phyloP scores from a whole-genome alignment of 805 yeast species.

The Kodamaea hsintzibuensis region DNA sequence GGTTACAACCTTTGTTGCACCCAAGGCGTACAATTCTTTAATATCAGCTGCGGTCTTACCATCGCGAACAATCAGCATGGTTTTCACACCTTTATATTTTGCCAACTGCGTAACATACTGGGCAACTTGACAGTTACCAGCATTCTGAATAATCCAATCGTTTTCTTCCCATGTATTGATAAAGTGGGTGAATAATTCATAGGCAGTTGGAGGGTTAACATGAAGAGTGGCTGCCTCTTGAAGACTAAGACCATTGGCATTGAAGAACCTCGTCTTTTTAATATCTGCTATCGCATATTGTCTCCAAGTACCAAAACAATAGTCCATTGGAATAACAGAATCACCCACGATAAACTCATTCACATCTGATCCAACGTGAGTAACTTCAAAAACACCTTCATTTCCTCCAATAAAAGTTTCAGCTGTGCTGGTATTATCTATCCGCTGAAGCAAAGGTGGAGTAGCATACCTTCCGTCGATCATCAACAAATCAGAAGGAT shows the following conservation, averaged over 20 bases:
- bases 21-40: slow-evolving; percentile 23
- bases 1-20: slow-evolving; percentile 22
- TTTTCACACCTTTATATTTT: slow-evolving; percentile 21
- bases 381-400: slow-evolving; percentile 21
- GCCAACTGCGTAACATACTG: slow-evolving; percentile 32
- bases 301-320: slow-evolving; percentile 25
- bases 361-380: slow-evolving; percentile 15
- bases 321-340: slow-evolving; percentile 18
- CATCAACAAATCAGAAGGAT: slow-evolving; percentile 87
- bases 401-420: slow-evolving; percentile 59
- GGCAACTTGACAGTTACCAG: slow-evolving; percentile 35
- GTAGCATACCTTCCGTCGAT: slow-evolving; percentile 81
- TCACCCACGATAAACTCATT: slow-evolving; percentile 18
- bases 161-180: slow-evolving; percentile 38
- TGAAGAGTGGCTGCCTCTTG: slow-evolving; percentile 28
- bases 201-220: slow-evolving; percentile 24
- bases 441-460: slow-evolving; percentile 42
- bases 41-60: slow-evolving; percentile 27
- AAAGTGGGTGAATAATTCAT: slow-evolving; percentile 18
- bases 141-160: slow-evolving; percentile 36
- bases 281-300: slow-evolving; percentile 18
- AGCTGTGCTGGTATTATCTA: slow-evolving; percentile 39
- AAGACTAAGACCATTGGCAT: slow-evolving; percentile 43
- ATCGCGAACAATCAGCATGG: slow-evolving; percentile 28
- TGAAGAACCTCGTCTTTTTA: slow-evolving; percentile 20